Evolutionary conservation across 2,329 filamentous ascomycete species (phyloP).

Genomic region (Fusarium tuaranense): DNA sequence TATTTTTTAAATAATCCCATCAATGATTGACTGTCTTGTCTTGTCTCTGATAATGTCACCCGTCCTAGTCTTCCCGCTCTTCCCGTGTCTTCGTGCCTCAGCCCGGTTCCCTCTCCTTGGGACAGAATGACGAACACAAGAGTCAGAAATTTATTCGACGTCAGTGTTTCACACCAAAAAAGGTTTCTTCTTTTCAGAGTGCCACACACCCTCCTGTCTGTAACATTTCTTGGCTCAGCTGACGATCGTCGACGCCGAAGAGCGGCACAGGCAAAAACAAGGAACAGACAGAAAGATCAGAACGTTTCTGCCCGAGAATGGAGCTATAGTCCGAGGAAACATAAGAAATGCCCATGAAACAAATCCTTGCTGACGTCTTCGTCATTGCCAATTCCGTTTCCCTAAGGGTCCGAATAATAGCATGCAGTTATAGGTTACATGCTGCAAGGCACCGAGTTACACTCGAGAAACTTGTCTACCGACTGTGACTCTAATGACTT

Average conservation of each 20-base stretch:
- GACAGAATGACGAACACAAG: background rate
- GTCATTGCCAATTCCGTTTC: background rate
- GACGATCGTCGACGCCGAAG: background rate
- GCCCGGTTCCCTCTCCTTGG: slow-evolving; percentile 10
- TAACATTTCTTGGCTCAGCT: background rate
- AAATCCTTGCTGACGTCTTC: background rate
- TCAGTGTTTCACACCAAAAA: slow-evolving; percentile 22
- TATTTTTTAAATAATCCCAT: background rate
- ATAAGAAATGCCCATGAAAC: background rate
- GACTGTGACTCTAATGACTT: background rate
- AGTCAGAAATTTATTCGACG: slow-evolving; percentile 11
- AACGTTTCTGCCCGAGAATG: slow-evolving; percentile 27
- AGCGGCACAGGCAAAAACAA: background rate
- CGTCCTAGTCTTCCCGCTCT: slow-evolving; percentile 18
- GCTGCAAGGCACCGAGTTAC: slow-evolving; percentile 35
- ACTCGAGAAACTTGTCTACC: background rate
- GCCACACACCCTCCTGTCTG: background rate
- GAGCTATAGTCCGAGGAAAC: slow-evolving; percentile 1
- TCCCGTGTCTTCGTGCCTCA: slow-evolving; percentile 17
- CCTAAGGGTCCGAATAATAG: slow-evolving; percentile 6
- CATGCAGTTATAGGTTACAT: slow-evolving; percentile 21
- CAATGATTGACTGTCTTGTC: background rate
- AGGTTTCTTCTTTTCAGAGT: background rate
- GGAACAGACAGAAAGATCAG: slow-evolving; percentile 2
- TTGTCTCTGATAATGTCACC: background rate